These are phyloP conservation scores for Auricularia cornea DNA, from an alignment of 768 basidiomycete genomes.

Conservation along the genomic window DNA sequence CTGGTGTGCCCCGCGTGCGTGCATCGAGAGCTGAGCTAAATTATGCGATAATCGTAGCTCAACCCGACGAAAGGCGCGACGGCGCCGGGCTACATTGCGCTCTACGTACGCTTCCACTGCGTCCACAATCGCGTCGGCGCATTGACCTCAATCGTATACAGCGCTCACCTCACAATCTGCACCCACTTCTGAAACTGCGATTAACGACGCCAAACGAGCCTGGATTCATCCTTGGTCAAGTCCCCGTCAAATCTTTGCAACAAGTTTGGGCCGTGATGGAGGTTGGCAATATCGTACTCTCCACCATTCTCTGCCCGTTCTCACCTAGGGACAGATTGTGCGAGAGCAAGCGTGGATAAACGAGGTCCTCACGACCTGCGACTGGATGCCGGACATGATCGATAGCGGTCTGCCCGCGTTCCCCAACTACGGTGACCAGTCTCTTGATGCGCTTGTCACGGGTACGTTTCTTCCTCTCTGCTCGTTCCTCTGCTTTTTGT, in stretches of 20 bases:
- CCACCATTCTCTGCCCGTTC: neutral
- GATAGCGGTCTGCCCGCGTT: conserved; percentile 21
- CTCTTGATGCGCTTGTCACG: conserved; percentile 55
- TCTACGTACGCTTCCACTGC: conserved; percentile 55
- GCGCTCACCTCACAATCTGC: conserved; percentile 55
- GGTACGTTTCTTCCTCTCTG: conserved; percentile 36
- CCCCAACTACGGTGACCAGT: conserved; percentile 38
- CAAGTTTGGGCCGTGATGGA: conserved; percentile 73
- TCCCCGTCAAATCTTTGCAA: conserved; percentile 63
- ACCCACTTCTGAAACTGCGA: conserved; percentile 63
- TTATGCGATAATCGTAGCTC: conserved; percentile 33
- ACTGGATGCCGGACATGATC: conserved; percentile 53
- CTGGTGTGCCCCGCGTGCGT: conserved; percentile 33
- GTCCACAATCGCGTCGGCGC: no score
- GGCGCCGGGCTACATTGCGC: conserved; percentile 56
- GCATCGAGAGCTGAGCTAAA: conserved; percentile 5
- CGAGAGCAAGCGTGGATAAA: conserved; percentile 82
- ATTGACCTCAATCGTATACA: conserved; percentile 17
- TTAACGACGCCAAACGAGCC: conserved; percentile 65
- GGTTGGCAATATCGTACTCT: conserved; percentile 28
- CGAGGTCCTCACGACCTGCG: conserved; percentile 49
- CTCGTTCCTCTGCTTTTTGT: no score
- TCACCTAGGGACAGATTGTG: conserved; percentile 49
- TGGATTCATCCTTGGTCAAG: conserved; percentile 61
- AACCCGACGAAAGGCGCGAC: conserved; percentile 39